Percentiles rank a stretch among this genome's conserved stretches.
Evolutionary conservation across 2,329 filamentous ascomycete species (phyloP).

Genomic region (Sclerotinia spermophila): DNA sequence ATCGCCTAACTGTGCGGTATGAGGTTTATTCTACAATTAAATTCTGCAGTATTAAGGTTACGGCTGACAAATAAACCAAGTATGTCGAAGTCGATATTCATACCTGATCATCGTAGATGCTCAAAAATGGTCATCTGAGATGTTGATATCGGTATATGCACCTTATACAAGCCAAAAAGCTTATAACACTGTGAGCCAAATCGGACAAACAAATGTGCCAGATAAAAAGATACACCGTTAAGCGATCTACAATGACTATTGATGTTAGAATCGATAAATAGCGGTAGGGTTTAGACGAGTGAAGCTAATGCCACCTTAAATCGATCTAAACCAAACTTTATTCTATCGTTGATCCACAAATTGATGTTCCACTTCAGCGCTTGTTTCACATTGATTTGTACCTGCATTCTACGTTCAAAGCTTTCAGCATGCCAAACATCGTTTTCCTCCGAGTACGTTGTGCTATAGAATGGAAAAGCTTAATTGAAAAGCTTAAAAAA

Average conservation of each 20-base stretch:
- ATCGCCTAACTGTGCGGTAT: too few relatives aligned
- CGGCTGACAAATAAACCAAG: background rate
- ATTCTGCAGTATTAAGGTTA: too few relatives aligned
- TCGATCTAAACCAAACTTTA: background rate
- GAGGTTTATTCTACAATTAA: background rate
- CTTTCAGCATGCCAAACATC: too few relatives aligned
- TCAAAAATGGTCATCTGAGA: background rate
- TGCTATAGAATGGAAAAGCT: background rate
- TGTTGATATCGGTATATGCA: background rate
- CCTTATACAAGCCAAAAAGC: background rate
- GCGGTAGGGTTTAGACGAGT: background rate
- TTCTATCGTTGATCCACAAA: background rate
- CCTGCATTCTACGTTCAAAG: background rate
- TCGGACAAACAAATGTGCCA: background rate
- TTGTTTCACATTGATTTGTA: background rate
- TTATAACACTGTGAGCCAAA: background rate
- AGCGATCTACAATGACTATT: background rate
- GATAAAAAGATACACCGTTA: background rate
- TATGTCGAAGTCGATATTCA: background rate
- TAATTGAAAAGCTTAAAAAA: background rate
- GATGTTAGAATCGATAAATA: background rate
- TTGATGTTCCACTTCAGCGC: background rate
- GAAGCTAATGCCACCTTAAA: background rate
- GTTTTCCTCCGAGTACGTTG: background rate
- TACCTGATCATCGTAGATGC: background rate